Percentiles rank a stretch among this genome's conserved stretches.
Conservation (phyloP, 2,329 filamentous ascomycete genomes). For the Penicillium occitanis region DNA sequence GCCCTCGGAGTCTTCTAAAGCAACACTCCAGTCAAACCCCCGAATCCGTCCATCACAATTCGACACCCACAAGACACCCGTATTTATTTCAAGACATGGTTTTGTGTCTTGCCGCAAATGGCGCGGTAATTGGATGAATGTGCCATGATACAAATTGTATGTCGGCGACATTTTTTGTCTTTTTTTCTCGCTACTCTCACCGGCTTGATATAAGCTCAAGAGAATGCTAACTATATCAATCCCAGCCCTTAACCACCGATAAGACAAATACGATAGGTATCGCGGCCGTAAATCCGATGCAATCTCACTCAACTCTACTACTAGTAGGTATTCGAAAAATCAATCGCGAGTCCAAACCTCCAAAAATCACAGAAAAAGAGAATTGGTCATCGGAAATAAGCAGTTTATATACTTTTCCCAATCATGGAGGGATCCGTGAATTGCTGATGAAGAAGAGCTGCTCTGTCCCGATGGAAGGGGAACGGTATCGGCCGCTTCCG, state of each 20-base stretch:
- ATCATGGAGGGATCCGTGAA: background rate
- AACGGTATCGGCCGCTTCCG: constrained; percentile 24
- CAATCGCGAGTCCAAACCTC: background rate
- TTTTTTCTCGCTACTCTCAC: too few species aligned
- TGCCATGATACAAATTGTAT: constrained; percentile 57
- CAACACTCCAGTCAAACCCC: constrained; percentile 36
- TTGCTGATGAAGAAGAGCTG: background rate
- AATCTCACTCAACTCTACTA: too few species aligned
- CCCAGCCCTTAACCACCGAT: too few species aligned
- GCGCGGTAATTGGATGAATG: constrained; percentile 60
- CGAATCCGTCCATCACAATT: constrained; percentile 34
- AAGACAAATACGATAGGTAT: too few species aligned
- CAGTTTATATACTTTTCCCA: background rate
- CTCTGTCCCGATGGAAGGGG: background rate
- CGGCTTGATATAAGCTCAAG: too few species aligned
- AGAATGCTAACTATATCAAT: too few species aligned
- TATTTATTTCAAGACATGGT: constrained; percentile 53
- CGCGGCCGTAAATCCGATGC: too few species aligned
- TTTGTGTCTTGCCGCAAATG: constrained; percentile 40
- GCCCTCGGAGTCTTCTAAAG: background rate
- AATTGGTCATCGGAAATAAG: too few species aligned
- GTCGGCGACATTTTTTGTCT: constrained; percentile 17
- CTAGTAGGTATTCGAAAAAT: too few species aligned
- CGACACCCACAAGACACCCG: constrained; percentile 47
- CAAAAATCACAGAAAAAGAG: background rate